Percentiles rank a stretch among this genome's conserved stretches.
Evolutionary conservation across 768 basidiomycete species (phyloP).

Genomic region (Clavaria fumosa): DNA sequence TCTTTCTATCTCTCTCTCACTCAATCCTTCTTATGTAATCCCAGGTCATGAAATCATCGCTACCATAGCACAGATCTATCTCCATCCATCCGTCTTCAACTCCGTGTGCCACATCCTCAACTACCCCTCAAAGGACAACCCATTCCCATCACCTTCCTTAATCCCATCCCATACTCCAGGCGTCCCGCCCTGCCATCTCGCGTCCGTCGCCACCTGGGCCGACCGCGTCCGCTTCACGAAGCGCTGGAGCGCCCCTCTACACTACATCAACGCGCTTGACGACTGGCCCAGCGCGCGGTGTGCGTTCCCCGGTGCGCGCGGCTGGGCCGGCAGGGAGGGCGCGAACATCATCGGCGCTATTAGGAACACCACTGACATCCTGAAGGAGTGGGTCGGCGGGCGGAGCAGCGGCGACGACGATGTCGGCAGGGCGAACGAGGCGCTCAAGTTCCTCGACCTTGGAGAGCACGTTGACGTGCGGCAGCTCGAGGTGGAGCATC

Average conservation of each 20-base stretch:
- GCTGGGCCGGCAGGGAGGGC: conserved; percentile 44
- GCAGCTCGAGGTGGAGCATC: conserved; percentile 98
- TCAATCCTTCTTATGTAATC: no score
- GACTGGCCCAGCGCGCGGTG: conserved; percentile 73
- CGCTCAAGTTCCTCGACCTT: conserved; percentile 94
- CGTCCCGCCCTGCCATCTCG: conserved; percentile 55
- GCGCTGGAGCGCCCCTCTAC: conserved; percentile 59
- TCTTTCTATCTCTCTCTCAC: no score
- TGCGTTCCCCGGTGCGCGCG: conserved; percentile 55
- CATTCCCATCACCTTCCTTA: no score
- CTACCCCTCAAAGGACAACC: conserved; percentile 20
- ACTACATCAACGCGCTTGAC: conserved; percentile 58
- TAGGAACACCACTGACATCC: conserved; percentile 53
- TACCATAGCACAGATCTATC: conserved; percentile 86
- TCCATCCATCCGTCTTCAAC: conserved; percentile 55
- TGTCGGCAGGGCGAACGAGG: conserved; percentile 41
- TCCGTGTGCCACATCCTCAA: conserved; percentile 61
- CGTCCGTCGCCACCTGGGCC: conserved; percentile 80
- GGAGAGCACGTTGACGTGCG: conserved; percentile 92
- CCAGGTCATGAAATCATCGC: conserved; percentile 85
- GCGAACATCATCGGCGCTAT: conserved; percentile 68
- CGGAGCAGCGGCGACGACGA: conserved; percentile 14
- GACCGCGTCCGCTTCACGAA: conserved; percentile 49
- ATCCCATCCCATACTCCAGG: no score
- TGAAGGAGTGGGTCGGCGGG: conserved; percentile 32